Percentiles rank a stretch among this genome's conserved stretches.
Evolutionary conservation across 106 monocot genomes (phyloP).

Genomic region (Acorus gramineus): DNA sequence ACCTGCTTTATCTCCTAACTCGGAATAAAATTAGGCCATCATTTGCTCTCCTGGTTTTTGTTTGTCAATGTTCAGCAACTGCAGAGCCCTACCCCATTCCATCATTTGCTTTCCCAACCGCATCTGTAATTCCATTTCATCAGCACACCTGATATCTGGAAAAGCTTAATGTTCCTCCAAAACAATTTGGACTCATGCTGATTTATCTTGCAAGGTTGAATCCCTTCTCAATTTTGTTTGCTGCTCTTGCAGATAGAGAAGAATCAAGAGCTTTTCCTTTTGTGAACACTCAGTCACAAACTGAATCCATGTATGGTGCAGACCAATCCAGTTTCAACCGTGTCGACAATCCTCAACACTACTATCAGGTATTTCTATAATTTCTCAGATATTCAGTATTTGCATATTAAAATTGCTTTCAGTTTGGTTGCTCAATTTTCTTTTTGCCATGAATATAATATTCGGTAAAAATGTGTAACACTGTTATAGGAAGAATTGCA

Average conservation of each 20-base stretch:
- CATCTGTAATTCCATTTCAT: too few relatives aligned
- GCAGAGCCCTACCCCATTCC: too few relatives aligned
- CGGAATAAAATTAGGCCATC: too few relatives aligned
- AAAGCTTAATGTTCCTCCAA: too few relatives aligned
- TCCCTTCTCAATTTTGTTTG: too few relatives aligned
- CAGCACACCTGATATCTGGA: too few relatives aligned
- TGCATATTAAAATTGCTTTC: background rate
- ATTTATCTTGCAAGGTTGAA: too few relatives aligned
- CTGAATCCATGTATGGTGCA: constrained; percentile 15
- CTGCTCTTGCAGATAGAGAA: constrained; percentile 24
- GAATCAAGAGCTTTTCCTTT: constrained; percentile 8
- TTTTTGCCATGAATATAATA: background rate
- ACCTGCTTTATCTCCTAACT: too few relatives aligned
- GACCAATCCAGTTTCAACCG: constrained; percentile 11
- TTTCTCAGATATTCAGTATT: background rate
- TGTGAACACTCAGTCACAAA: constrained; percentile 11
- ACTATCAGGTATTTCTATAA: constrained; percentile 37
- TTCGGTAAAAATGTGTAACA: background rate
- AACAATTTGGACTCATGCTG: too few relatives aligned
- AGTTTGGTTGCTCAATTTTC: background rate
- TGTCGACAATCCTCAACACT: constrained; percentile 21
- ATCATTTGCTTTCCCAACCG: too few relatives aligned
- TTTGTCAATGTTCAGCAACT: too few relatives aligned
- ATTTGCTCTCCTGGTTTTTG: too few relatives aligned
- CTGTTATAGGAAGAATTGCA: constrained; percentile 21